A percentile compares a stretch with the other conserved stretches of the same genome.
Evolutionary conservation across 495 filamentous ascomycete species (phyloP).

Genomic region (Tuber borchii): DNA sequence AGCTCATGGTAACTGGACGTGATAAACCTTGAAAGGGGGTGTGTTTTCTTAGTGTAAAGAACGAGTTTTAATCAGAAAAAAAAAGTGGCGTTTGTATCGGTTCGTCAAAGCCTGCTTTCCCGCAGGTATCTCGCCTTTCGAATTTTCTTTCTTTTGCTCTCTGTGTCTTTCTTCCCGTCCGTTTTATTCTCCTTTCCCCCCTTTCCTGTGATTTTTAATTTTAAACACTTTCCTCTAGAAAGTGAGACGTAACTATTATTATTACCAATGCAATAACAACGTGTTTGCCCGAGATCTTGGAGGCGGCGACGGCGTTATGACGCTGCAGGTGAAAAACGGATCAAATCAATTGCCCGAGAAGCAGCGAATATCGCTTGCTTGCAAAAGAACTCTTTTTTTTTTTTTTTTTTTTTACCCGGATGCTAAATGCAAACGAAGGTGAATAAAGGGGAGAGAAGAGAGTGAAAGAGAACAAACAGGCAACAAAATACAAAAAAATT

Average conservation of each 20-base stretch:
- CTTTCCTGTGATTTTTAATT: neutral
- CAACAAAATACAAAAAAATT: neutral
- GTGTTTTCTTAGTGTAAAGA: neutral
- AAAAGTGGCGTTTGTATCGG: slow-evolving; percentile 29
- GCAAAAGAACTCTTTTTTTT: neutral
- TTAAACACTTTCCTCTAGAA: slow-evolving; percentile 1
- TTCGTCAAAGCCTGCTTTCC: slow-evolving; percentile 21
- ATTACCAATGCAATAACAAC: slow-evolving; percentile 6
- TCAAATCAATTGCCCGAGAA: slow-evolving; percentile 1
- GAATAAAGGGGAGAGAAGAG: neutral
- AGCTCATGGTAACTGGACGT: slow-evolving; percentile 36
- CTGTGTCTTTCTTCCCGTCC: slow-evolving; percentile 4
- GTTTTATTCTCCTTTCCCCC: neutral
- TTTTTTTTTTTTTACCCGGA: neutral
- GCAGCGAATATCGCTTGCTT: neutral
- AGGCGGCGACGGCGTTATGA: slow-evolving; percentile 1
- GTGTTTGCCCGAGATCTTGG: slow-evolving; percentile 3
- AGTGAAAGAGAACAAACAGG: neutral
- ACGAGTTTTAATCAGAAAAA: slow-evolving; percentile 1
- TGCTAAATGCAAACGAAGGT: neutral
- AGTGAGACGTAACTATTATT: slow-evolving; percentile 2
- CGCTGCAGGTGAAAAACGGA: slow-evolving; percentile 1
- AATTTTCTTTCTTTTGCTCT: slow-evolving; percentile 1
- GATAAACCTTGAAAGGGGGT: neutral
- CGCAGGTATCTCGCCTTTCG: neutral